Base-by-base conservation (phyloP, 2,329 filamentous ascomycete genomes). In the Coleophoma eucalyptorum region DNA sequence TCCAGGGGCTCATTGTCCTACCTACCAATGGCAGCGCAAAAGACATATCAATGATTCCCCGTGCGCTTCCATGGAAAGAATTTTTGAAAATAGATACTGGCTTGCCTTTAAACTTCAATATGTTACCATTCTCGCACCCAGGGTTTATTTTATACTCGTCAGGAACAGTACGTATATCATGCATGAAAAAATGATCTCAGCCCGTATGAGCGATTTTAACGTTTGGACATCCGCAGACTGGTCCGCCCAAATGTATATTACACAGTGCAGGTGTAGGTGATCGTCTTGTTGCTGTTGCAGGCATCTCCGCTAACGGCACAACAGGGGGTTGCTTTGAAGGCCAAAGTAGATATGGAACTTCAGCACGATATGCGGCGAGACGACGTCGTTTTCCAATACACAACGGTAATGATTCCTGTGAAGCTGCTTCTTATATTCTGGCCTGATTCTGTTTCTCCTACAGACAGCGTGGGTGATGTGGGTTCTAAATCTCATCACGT, bases 381-480 rank as follows among this genome's bases (percentile, higher is more conserved):
- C 1, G 74, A 65, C 15, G 71, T 75, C 0, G 64, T 69, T 7
- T 57, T 85, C 33, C 82, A 86, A 61, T 85, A 81, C 60, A 86
- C 77, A 0, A 80, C 77, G 0, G 90, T 87, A n/a, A n/a, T n/a
- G n/a, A n/a, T n/a, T n/a, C n/a, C 0, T 87, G 88, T n/a, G n/a
- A n/a, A n/a, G n/a, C n/a, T n/a, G n/a, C n/a, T n/a, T n/a, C n/a
- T n/a, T n/a, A n/a, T n/a, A n/a, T n/a, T n/a, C n/a, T n/a, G n/a
- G n/a, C n/a, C n/a, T n/a, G n/a, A n/a, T n/a, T n/a, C n/a, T n/a
- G n/a, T n/a, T n/a, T n/a, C n/a, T n/a, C n/a, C n/a, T n/a, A n/a
- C n/a, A n/a, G 0, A 89, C 86, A 0, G 86, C 86, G 0, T 93
- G 89, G 89, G 91, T 94, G 68, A 93, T 94, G 89, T 93, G 91